A percentile compares a stretch with the other conserved stretches of the same genome.
Conservation (phyloP, 2,329 filamentous ascomycete species). For the Alternaria alternata region DNA sequence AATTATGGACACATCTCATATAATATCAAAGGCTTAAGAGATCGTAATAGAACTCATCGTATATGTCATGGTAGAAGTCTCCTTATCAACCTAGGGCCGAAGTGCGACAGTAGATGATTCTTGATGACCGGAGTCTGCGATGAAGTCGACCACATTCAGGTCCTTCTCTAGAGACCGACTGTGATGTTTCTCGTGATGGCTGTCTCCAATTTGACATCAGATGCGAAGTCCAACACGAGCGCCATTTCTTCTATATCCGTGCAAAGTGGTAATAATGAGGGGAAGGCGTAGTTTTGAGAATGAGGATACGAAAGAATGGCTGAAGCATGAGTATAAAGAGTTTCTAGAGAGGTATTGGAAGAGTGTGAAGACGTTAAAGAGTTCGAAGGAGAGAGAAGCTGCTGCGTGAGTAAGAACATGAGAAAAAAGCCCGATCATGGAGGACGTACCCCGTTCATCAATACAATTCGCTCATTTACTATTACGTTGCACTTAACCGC, state of each 20-base stretch:
- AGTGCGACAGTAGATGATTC: too few relatives aligned
- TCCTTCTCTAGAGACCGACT: too few relatives aligned
- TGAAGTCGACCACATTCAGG: too few relatives aligned
- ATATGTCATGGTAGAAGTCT: too few relatives aligned
- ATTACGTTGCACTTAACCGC: background rate
- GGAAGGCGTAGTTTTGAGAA: fast-evolving
- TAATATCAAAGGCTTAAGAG: background rate
- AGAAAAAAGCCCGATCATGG: background rate
- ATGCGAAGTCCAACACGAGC: background rate
- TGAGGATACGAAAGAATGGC: background rate
- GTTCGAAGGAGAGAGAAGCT: background rate
- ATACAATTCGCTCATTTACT: background rate
- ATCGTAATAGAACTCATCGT: too few relatives aligned
- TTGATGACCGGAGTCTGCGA: too few relatives aligned
- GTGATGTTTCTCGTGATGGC: too few relatives aligned
- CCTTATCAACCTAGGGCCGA: too few relatives aligned
- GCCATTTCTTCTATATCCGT: background rate
- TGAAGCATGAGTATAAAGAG: background rate
- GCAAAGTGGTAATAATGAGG: background rate
- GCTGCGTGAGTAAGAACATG: background rate
- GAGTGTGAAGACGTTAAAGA: too few relatives aligned
- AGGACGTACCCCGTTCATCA: background rate
- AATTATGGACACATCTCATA: background rate
- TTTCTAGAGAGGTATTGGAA: background rate
- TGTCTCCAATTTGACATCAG: too few relatives aligned